Base-by-base conservation (phyloP, 2,329 filamentous ascomycete species). In the Pseudopithomyces chartarum region DNA sequence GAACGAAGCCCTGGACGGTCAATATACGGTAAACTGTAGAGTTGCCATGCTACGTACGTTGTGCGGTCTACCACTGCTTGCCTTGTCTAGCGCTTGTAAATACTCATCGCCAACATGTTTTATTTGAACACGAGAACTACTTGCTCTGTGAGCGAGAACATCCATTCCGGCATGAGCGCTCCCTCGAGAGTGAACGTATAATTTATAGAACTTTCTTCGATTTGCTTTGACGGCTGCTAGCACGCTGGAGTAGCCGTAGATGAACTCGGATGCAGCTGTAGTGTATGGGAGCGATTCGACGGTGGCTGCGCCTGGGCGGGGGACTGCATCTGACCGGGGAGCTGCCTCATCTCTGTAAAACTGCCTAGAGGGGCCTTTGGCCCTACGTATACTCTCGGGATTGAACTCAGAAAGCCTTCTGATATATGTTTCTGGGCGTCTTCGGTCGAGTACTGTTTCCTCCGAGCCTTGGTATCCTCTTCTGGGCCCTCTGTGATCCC, bases 241-340 rank as follows among this genome's bases (percentile, higher is more conserved):
- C 20, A 98, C 91, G 1, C 91, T 87, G 2, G 90, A 90, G 43
- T 85, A 85, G 6, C 95, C 95, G 71, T 96, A 98, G 2, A 99
- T 81, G 66, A 97, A 98, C 59, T 97, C 90, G 0, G 93, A 97
- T 5, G 91, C 91, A 0, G 94, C 90, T 0, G 92, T 96, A 0
- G 91, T 92, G 70, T 94, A 88, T 1, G 87, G 85, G 17, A 90
- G 81, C 63, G 84, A 64, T 39, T 71, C 67, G 3, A 26, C 34
- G 7, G 22, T 13, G 15, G 32, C n/a, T 11, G 33, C 12, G 4
- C 32, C 4, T 23, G 10, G 34, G 10, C 22, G 22, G 39, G 13
- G 38, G 10, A 4, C 38, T 40, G 4, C n/a, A 4, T 36, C 34
- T n/a, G n/a, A n/a, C n/a, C 22, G 22, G 39, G 13, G 38, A 19